Conservation (phyloP, 371 early-diverging fungal genomes). For the Phascolomyces articulosus region DNA sequence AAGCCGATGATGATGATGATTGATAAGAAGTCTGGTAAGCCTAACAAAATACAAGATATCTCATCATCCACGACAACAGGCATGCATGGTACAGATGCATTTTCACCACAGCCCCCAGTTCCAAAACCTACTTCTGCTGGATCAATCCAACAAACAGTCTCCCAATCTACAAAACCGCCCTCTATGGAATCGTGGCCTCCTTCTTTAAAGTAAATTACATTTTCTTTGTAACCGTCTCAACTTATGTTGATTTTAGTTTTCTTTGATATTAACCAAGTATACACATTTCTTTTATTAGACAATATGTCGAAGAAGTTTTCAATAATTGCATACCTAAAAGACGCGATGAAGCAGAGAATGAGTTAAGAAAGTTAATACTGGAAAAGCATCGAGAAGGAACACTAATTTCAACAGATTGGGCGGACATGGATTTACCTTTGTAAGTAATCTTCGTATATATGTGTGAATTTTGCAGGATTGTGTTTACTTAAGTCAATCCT, state of each 20-base stretch:
- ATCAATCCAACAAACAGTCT: conserved; percentile 2
- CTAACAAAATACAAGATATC: conserved; percentile 7
- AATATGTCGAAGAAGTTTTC: conserved; percentile 68
- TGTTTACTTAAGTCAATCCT: no score
- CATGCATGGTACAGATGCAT: conserved; percentile 2
- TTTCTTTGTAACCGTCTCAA: background rate
- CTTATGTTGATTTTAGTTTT: no score
- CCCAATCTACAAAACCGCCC: background rate
- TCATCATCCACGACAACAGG: conserved; percentile 19
- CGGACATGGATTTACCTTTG: conserved; percentile 61
- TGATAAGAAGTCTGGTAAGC: conserved; percentile 9
- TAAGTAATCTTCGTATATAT: background rate
- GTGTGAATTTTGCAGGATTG: no score
- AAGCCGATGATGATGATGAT: conserved; percentile 6
- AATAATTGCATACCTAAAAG: conserved; percentile 50
- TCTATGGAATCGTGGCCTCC: conserved; percentile 44
- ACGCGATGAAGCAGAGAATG: conserved; percentile 54
- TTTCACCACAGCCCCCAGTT: background rate
- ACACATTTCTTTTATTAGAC: conserved; percentile 29
- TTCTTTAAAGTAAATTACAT: conserved; percentile 37
- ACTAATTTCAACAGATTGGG: conserved; percentile 70
- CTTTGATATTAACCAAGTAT: background rate
- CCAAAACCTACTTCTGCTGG: conserved; percentile 2
- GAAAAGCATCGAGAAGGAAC: conserved; percentile 52
- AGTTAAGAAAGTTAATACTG: conserved; percentile 60